Conservation (phyloP, 129 eudicot species). For the Pittosporum tobira region DNA sequence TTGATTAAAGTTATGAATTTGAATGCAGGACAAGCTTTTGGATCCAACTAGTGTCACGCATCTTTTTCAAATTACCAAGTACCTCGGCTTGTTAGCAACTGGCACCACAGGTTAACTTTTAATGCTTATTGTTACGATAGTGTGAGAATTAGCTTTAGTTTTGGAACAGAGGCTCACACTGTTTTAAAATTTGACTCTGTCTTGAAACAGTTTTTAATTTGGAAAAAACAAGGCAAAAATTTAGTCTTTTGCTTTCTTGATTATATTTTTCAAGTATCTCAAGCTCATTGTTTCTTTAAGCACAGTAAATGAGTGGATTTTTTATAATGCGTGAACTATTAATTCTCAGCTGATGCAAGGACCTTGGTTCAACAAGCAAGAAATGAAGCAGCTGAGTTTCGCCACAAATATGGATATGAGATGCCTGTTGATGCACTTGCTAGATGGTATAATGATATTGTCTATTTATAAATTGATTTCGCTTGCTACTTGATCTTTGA, state of each 20-base stretch:
- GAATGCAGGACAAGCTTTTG: conserved; percentile 79
- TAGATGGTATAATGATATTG: conserved; percentile 48
- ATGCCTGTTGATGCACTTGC: conserved; percentile 93
- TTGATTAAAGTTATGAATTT: not conserved
- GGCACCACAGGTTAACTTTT: conserved; percentile 72
- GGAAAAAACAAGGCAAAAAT: too few species aligned
- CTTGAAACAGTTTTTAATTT: too few species aligned
- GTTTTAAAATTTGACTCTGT: too few species aligned
- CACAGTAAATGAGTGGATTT: not conserved
- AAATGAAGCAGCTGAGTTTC: conserved; percentile 95
- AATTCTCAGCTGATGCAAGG: conserved; percentile 86
- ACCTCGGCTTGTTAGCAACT: conserved; percentile 83
- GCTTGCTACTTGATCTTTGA: not conserved
- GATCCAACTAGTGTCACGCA: conserved; percentile 93
- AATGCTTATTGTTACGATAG: not conserved
- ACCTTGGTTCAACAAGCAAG: conserved; percentile 96
- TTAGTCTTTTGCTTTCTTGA: too few species aligned
- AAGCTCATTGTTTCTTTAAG: too few species aligned
- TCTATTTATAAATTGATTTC: not conserved
- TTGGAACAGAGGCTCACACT: too few species aligned
- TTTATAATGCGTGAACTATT: not conserved
- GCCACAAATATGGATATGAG: conserved; percentile 83
- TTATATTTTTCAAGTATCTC: too few species aligned
- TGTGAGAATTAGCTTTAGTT: too few species aligned
- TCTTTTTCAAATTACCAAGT: conserved; percentile 79